phyloP scores from a whole-genome alignment of 1,139 yeast species.

The Debaryomyces nepalensis region DNA sequence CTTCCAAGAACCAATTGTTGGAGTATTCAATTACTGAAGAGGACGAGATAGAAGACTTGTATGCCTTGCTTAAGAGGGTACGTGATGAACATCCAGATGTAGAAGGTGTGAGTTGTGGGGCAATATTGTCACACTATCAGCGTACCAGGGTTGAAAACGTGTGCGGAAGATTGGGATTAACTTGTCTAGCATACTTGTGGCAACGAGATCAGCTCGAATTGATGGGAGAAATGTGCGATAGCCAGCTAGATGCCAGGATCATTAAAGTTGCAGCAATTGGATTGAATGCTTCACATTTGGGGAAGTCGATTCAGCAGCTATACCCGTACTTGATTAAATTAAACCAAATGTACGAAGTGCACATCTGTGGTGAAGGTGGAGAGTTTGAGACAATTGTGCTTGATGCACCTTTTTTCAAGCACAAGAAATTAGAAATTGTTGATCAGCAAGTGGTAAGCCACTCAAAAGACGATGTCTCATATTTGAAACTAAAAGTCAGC shows the following conservation, averaged over 20 bases:
- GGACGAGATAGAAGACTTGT: constrained; percentile 89
- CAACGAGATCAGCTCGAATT: constrained; percentile 80
- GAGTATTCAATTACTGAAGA: constrained; percentile 68
- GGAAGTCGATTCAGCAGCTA: constrained; percentile 64
- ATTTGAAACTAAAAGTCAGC: constrained; percentile 53
- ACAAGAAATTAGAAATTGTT: constrained; percentile 52
- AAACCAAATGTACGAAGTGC: constrained; percentile 75
- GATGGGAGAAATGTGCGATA: constrained; percentile 78
- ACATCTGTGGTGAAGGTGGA: constrained; percentile 98
- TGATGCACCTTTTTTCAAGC: constrained; percentile 80
- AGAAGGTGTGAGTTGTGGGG: constrained; percentile 92
- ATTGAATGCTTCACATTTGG: constrained; percentile 65
- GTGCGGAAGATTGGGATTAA: constrained; percentile 70
- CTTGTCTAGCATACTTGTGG: constrained; percentile 82
- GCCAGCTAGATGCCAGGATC: constrained; percentile 78
- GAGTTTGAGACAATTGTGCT: constrained; percentile 92
- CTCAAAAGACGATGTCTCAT: constrained; percentile 66
- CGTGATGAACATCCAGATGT: constrained; percentile 66
- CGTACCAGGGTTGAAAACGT: constrained; percentile 92
- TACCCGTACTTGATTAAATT: constrained; percentile 62
- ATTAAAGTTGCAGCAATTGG: constrained; percentile 96
- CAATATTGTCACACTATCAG: constrained; percentile 91
- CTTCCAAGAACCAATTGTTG: constrained; percentile 64
- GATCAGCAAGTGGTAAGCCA: constrained; percentile 49
- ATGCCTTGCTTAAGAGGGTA: constrained; percentile 52